These are phyloP conservation scores for Eimeria falciformis DNA, from an alignment of 169 alveolate species.

Conservation along the genomic window DNA sequence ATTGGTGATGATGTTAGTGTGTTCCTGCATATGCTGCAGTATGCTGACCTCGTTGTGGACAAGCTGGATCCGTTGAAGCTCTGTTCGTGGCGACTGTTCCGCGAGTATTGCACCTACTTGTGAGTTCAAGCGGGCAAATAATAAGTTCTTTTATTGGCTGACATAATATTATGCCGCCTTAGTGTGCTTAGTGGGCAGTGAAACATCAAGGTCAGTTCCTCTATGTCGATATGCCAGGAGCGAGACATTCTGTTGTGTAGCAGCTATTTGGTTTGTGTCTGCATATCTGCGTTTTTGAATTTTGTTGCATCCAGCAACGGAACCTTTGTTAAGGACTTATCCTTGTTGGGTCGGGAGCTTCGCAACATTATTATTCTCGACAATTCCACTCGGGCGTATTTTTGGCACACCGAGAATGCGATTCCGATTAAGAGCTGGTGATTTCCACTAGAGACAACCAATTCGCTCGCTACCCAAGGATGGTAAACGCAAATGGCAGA, in stretches of 20 bases:
- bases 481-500: too few relatives aligned
- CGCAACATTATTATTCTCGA: slow-evolving; percentile 91
- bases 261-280: not conserved
- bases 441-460: too few relatives aligned
- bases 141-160: too few relatives aligned
- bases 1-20: not conserved
- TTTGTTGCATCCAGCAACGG: slow-evolving; percentile 81
- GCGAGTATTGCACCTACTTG: slow-evolving; percentile 87
- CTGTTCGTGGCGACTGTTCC: slow-evolving; percentile 86
- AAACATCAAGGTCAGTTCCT: too few relatives aligned
- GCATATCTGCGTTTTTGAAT: not conserved
- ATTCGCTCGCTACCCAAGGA: too few relatives aligned
- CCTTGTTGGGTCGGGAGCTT: slow-evolving; percentile 90
- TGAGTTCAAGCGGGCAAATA: slow-evolving; percentile 9
- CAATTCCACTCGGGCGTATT: slow-evolving; percentile 93
- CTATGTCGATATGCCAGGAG: not conserved
- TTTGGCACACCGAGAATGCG: slow-evolving; percentile 94
- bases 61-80: slow-evolving; percentile 82
- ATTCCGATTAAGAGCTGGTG: slow-evolving; percentile 93
- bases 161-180: too few relatives aligned
- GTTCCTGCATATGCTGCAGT: slow-evolving; percentile 74
- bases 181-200: not conserved
- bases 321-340: slow-evolving; percentile 89
- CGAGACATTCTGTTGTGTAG: not conserved
- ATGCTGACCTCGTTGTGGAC: slow-evolving; percentile 91